Evolutionary conservation across 116 monocot species (phyloP), one percentile per base, ranked within the genome.

Genomic region (Posidonia oceanica): DNA sequence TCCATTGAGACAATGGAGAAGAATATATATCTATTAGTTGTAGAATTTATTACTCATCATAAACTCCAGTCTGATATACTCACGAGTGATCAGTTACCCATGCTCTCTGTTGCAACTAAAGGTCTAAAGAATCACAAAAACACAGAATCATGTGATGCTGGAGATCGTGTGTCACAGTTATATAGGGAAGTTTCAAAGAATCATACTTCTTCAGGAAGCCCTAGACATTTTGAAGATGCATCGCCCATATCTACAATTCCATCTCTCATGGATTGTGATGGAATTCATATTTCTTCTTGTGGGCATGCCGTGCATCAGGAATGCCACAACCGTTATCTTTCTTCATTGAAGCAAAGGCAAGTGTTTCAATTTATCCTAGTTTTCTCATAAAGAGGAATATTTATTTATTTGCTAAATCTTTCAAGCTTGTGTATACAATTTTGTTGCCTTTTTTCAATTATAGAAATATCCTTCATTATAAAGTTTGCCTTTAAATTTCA

Each of bases 301-400:
- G 88, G 93, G 62, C 98, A 99, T 83, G 90, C 84, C 79, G 90
- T 99, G 41, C 98, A 99, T 83, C 87, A 81, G 73, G 88, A 93
- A 36, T 99, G 98, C 52, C 83, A 88, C 78, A 83, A 90, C 52
- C 74, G 87, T 69, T 99, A 99, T 78, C 62, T 93, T 14, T 75
- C 67, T 39, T 87, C 98, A 61, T 81, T 99, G 68, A 99, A 80
- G 65, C 90, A 87, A 82, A 83, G 98, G 98, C 88, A 79, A 68
- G 40, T 68, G 20, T 13, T 23, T 29, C 20, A 56, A 56, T 29
- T 1, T 29, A 29, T 29, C 29, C 1, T 29, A 42, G 42, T 42
- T 8, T 42, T 42, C 42, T 42, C 42, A 8, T 42, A 42, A 42
- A 42, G 42, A 42, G 3, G 29, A 29, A 29, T 29, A 29, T 29